Evolutionary conservation across 108 stramenopile species (phyloP), one percentile per base, ranked within the genome.

Genomic region (Nannochloropsis oceanica): DNA sequence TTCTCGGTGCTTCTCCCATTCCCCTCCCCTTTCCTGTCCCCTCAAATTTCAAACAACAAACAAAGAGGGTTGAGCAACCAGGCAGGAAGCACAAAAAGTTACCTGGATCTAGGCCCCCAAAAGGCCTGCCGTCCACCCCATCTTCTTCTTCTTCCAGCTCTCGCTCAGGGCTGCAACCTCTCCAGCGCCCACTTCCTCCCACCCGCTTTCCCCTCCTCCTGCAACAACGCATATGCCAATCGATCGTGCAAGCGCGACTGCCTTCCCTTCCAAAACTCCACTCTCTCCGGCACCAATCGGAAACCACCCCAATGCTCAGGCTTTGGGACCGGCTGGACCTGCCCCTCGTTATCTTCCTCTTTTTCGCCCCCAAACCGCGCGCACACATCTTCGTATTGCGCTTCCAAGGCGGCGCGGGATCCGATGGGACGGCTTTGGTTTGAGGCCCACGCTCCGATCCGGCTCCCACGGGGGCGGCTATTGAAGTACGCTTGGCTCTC

Each of bases 231-330:
- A 81, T 88, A 92, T 8, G 84, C 87, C 42, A 92, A 26, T 34
- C 91, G 90, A 85, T 92, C 91, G 85, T 92, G 91, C 50, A 92
- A 83, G 26, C 91, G 86, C 8, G 87, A 86, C 20, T 84, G 85
- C 79, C 91, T 87, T 24, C 90, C 90, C 26, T 90, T 90, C 91
- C 91, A 92, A 89, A 91, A 92, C 79, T 92, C 91, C 22, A 92
- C 90, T 25, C 89, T 83, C 73, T 89, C 87, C 24, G 91, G 91
- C 25, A 87, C 44, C 7, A 92, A 46, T 8, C 91, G 89, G 82
- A 86, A 91, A 25, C 91, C 91, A 26, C 91, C 91, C 84, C 91
- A 92, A 43, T 92, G 89, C 3, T 84, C 86, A 20, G 91, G 91
- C 80, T 88, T 83, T 27, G 90, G 90, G 22, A 92, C 84, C 11